A percentile compares a stretch with the other conserved stretches of the same genome.
Conservation (phyloP, 2,329 filamentous ascomycete genomes). For the Knoxdaviesia capensis region DNA sequence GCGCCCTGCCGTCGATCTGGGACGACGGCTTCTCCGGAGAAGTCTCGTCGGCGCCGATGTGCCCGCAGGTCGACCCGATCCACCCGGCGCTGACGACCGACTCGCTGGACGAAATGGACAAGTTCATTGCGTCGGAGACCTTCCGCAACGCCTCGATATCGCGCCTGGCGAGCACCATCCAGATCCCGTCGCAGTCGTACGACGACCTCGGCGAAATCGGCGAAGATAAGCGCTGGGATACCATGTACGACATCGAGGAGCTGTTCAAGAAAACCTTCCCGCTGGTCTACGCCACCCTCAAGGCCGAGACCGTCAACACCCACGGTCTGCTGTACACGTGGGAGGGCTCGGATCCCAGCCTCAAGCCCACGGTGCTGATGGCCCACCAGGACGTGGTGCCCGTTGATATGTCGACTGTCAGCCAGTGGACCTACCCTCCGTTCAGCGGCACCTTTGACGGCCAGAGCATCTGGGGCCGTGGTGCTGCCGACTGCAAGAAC, state of each 20-base stretch:
- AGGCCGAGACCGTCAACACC: constrained; percentile 34
- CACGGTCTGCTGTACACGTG: constrained; percentile 39
- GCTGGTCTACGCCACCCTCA: constrained; percentile 22
- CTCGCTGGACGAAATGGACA: constrained; percentile 12
- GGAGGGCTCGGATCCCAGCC: constrained; percentile 23
- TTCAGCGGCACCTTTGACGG: constrained; percentile 38
- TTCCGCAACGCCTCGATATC: constrained; percentile 14
- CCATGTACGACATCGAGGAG: constrained; percentile 31
- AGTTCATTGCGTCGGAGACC: constrained; percentile 11
- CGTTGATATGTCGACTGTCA: constrained; percentile 25
- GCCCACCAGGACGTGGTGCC: constrained; percentile 47
- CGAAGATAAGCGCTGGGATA: constrained; percentile 35
- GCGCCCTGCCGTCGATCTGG: no score
- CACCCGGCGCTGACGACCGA: constrained; percentile 10
- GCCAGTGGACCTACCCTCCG: constrained; percentile 37
- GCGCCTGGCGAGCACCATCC: constrained; percentile 23
- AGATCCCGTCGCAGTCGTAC: constrained; percentile 32
- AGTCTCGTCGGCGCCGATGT: constrained; percentile 6
- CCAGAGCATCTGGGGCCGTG: constrained; percentile 39
- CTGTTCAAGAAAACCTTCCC: constrained; percentile 31
- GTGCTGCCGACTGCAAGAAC: constrained; percentile 38
- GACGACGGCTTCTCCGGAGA: no score
- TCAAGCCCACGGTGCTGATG: constrained; percentile 38
- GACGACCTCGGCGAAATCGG: constrained; percentile 33
- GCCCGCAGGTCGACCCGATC: constrained; percentile 14